Base-by-base conservation (phyloP, 2,329 filamentous ascomycete species). In the Dissoconium aciculare region DNA sequence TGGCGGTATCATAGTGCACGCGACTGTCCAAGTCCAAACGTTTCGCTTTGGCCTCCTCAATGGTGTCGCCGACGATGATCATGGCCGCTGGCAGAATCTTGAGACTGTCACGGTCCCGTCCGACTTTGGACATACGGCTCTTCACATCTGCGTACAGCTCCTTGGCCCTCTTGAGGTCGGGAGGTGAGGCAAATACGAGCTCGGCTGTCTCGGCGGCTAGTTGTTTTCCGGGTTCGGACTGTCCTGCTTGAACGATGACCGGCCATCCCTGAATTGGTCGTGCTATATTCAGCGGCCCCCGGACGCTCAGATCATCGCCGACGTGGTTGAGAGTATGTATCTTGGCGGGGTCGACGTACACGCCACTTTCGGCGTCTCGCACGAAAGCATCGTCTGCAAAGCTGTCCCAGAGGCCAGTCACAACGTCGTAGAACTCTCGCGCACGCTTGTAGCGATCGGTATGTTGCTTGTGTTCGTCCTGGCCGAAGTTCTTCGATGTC, bases 341-440 rank as follows among this genome's bases (percentile, higher is more conserved):
- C 40, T 61, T 67, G 3, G 58, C 59, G 0, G 65, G 65, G 29
- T 71, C 59, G 19, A 69, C 56, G 39, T 51, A 70, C 9, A 61
- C 48, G 0, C 66, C 66, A 4, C 47, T 60, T 37, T 63, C 58
- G 3, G 49, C 49, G 38, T 69, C 57, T 2, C 64, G 58, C 3
- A 62, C 42, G 31, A 71, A 67, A 0, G 67, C 66, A 40, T 69
- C 66, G 28, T 70, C 66, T 0, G 64, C 66, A 38, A 69, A 48
- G 10, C 35, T 37, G 12, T 49, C 45, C 45, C 45, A 47, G 2
- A 47, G 35, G 6, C 44, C 44, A 2, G 43, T 46, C 3, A 46
- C 43, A 0, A 49, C 44, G 14, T 49, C 46, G 27, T 46, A 46
- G 33, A 64, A 65, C 36, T 66, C 63, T 26, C 65, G 53, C 0